Percentiles rank a stretch among this genome's conserved stretches.
Conservation (phyloP, 2,329 filamentous ascomycete species). For the Onygenales sp. region DNA sequence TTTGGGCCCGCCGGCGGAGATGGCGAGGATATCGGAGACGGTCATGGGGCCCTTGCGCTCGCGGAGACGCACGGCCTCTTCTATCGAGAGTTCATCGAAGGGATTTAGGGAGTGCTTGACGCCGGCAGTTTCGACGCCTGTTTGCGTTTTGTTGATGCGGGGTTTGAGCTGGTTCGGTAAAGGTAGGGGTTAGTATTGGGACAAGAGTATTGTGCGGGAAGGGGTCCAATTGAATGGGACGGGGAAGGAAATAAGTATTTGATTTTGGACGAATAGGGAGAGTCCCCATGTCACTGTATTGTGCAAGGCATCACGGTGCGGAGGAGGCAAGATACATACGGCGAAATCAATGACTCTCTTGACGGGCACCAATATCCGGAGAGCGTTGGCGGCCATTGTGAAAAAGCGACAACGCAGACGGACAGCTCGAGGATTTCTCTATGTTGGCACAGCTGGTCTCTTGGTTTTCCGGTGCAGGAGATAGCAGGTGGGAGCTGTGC, state of each 20-base stretch:
- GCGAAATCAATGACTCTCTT: slow-evolving; percentile 85
- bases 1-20: slow-evolving; percentile 83
- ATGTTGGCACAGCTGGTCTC: not conserved
- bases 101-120: slow-evolving; percentile 99
- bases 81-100: slow-evolving; percentile 95
- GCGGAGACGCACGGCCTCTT: slow-evolving; percentile 90
- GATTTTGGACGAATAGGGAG: not conserved
- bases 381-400: slow-evolving; percentile 35
- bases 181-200: not conserved
- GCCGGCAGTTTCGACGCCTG: slow-evolving; percentile 80
- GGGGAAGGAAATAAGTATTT: not conserved
- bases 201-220: not conserved
- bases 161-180: slow-evolving; percentile 50
- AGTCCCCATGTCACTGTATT: not conserved
- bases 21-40: slow-evolving; percentile 84
- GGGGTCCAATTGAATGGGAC: not conserved
- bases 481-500: not conserved
- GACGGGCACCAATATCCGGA: slow-evolving; percentile 69
- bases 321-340: slow-evolving; percentile 39
- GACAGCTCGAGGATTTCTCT: not conserved
- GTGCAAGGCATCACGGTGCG: not conserved
- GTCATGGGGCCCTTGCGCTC: slow-evolving; percentile 70
- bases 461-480: not conserved
- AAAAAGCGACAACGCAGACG: not conserved
- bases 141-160: slow-evolving; percentile 61